These are phyloP conservation scores for Trichoderma sp. DNA, from an alignment of 2,329 filamentous ascomycete species.

Conservation along the genomic window DNA sequence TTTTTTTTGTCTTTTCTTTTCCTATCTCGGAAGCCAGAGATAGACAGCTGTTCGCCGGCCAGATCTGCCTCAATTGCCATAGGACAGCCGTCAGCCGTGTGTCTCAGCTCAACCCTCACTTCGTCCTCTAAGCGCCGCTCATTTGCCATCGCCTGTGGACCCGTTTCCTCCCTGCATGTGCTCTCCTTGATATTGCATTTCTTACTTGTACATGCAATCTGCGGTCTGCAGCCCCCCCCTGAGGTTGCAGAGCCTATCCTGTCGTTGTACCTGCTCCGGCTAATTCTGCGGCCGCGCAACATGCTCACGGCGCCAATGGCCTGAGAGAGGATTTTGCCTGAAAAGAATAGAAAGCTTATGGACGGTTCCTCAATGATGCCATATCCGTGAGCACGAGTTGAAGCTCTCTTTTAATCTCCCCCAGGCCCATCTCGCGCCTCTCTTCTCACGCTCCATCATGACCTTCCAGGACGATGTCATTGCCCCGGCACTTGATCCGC, in stretches of 20 bases:
- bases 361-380: not conserved
- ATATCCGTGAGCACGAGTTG: not conserved
- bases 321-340: not conserved
- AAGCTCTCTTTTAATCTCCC: not conserved
- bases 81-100: not conserved
- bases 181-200: not conserved
- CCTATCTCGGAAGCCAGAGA: not conserved
- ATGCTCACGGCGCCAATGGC: not conserved
- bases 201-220: not conserved
- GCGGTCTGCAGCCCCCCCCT: constrained; percentile 8
- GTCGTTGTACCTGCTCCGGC: not conserved
- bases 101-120: not conserved
- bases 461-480: constrained; percentile 6
- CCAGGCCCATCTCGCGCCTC: not conserved
- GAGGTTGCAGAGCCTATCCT: not conserved
- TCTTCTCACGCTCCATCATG: constrained; percentile 8
- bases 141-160: not conserved
- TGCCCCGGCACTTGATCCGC: constrained; percentile 23
- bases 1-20: not conserved
- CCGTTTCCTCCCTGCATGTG: not conserved
- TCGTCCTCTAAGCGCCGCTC: not conserved
- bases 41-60: not conserved
- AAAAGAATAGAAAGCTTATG: not conserved
- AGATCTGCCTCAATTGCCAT: not conserved
- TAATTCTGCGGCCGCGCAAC: not conserved